Evolutionary conservation across 768 basidiomycete species (phyloP).

Genomic region (Amanita exitialis): DNA sequence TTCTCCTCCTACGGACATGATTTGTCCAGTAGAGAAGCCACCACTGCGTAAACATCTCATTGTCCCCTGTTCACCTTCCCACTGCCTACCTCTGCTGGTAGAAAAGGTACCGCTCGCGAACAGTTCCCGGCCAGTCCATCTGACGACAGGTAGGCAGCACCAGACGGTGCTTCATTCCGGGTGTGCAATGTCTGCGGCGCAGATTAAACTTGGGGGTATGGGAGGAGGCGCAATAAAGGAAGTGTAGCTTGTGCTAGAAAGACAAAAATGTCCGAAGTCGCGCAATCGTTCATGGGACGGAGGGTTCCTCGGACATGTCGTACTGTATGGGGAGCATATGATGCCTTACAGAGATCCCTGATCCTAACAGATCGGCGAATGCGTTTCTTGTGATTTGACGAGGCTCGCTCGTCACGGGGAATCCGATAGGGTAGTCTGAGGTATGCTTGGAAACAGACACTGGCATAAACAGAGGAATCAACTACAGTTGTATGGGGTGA

Average conservation of each 20-base stretch:
- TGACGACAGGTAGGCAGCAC: neutral
- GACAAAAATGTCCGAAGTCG: neutral
- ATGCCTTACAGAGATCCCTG: neutral
- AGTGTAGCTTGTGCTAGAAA: neutral
- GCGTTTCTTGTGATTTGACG: conserved; percentile 2
- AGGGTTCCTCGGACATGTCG: neutral
- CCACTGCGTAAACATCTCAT: conserved; percentile 1
- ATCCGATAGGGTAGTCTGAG: neutral
- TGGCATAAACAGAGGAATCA: conserved; percentile 4
- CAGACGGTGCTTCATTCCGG: neutral
- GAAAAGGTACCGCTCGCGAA: neutral
- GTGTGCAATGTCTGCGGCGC: conserved; percentile 4
- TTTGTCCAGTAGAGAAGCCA: conserved; percentile 2
- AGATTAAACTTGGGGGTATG: neutral
- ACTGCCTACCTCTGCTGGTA: neutral
- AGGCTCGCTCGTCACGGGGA: neutral
- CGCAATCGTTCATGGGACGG: neutral
- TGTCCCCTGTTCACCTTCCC: neutral
- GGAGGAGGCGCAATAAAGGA: neutral
- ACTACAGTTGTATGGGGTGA: conserved; percentile 2
- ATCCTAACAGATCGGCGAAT: neutral
- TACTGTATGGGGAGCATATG: neutral
- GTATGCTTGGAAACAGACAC: neutral
- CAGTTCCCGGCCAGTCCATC: neutral
- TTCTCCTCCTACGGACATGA: neutral